Percentiles rank a stretch among this genome's conserved stretches.
phyloP scores from a whole-genome alignment of 345 rosid genomes.

The Rubroshorea leprosula region DNA sequence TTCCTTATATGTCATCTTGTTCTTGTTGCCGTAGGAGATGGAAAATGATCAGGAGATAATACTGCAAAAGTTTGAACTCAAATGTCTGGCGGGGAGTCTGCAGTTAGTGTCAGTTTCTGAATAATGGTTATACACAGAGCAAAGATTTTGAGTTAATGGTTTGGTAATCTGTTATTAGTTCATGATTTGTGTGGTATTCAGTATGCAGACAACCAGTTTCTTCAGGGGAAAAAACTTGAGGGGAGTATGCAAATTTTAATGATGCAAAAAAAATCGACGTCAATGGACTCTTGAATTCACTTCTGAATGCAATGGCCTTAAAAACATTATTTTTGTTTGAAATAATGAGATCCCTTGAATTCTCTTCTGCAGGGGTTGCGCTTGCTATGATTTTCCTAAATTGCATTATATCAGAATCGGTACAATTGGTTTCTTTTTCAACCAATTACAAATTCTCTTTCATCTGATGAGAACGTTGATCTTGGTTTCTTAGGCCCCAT shows the following conservation, averaged over 20 bases:
- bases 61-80: constrained; percentile 46
- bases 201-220: constrained; percentile 1
- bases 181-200: constrained; percentile 8
- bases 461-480: not conserved
- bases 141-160: not conserved
- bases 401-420: not conserved
- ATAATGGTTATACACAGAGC: constrained; percentile 6
- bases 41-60: constrained; percentile 33
- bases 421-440: not conserved
- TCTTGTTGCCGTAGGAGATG: constrained; percentile 33
- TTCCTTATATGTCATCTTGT: constrained; percentile 29
- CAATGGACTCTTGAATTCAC: no score
- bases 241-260: no score
- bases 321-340: no score
- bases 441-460: not conserved
- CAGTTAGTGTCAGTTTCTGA: constrained; percentile 27
- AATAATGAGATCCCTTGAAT: no score
- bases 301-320: no score
- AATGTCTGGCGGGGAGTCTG: constrained; percentile 30
- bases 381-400: not conserved
- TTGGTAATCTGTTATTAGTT: constrained; percentile 14
- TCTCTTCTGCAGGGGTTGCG: not conserved
- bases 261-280: no score
- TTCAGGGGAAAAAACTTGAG: not conserved
- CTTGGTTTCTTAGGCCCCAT: not conserved